These are phyloP conservation scores for Puya raimondii DNA, from an alignment of 176 grass and related monocot genomes.

Conservation along the genomic window DNA sequence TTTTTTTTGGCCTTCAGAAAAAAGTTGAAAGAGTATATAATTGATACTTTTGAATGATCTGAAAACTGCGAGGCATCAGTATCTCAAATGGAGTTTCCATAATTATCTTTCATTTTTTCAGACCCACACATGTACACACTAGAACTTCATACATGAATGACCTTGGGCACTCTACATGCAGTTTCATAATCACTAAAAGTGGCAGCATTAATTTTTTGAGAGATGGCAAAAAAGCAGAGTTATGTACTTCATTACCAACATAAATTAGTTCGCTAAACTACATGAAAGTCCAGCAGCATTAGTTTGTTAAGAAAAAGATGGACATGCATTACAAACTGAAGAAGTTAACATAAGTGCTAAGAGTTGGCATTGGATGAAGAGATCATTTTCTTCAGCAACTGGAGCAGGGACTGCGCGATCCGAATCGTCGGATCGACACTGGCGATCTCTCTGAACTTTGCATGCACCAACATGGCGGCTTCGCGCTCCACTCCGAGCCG, in stretches of 20 bases:
- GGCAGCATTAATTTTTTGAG: too few relatives aligned
- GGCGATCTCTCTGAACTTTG: constrained; percentile 32
- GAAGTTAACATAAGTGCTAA: background rate
- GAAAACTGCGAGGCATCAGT: too few relatives aligned
- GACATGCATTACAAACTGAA: background rate
- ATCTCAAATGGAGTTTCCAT: too few relatives aligned
- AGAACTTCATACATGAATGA: too few relatives aligned
- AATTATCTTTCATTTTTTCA: too few relatives aligned
- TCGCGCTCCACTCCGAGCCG: constrained; percentile 33
- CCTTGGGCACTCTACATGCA: too few relatives aligned
- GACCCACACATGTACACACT: too few relatives aligned
- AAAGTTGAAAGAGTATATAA: too few relatives aligned
- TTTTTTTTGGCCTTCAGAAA: too few relatives aligned
- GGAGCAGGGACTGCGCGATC: constrained; percentile 36
- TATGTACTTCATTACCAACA: background rate
- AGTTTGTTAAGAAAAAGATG: constrained; percentile 3
- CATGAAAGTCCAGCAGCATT: background rate
- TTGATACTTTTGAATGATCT: too few relatives aligned
- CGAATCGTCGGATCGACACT: constrained; percentile 18
- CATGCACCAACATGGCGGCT: constrained; percentile 27
- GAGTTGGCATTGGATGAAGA: background rate
- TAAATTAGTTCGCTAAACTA: background rate
- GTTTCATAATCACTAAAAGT: too few relatives aligned
- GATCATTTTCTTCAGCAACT: constrained; percentile 35
- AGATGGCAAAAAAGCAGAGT: background rate